Evolutionary conservation across 1,284 basidiomycete species (phyloP), one percentile per base, ranked within the genome.

Genomic region (Pseudozyma sp.): DNA sequence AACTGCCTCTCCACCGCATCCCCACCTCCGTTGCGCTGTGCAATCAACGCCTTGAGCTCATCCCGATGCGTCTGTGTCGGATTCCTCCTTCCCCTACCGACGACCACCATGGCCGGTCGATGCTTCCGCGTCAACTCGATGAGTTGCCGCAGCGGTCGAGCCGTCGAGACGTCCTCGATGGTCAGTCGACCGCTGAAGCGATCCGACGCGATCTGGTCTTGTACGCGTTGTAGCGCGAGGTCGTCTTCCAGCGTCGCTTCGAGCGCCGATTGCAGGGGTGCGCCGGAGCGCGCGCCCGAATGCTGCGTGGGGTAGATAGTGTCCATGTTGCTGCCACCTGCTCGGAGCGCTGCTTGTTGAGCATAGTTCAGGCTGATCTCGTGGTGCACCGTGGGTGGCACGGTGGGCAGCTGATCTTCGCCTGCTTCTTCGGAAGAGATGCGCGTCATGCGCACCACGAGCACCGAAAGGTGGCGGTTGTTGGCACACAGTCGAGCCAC

Each of bases 51-150:
- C 37, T 70, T 68, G 29, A 81, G 69, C 42, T 81, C 80, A 4
- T 76, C 75, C 30, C 80, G 40, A 54, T 81, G 80, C 43, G 79
- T 81, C 43, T 80, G 68, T 4, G 75, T 76, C 4, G 80, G 80
- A 35, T 75, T 67, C n/a, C 75, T 54, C 17, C 80, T 54, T 13
- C 76, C 78, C 1, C 80, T 47, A 0, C 80, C 80, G 3, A 80
- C 68, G 5, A 81, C 64, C 8, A 81, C 69, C 35, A 81, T 72
- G 4, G 72, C 56, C 0, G 77, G 70, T 48, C 68, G 54, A 8
- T 57, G 51, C 9, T 33, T 54, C 29, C 77, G 71, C 6, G 61
- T 53, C 33, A 57, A 5, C 35, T 44, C 29, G 24, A 72, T 60
- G 8, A 77, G 42, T 24, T 75, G 61, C 13, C 71, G 55, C 35